A percentile compares a stretch with the other conserved stretches of the same genome.
These are phyloP conservation scores for Solanum tarijense DNA, from an alignment of 257 asterid genomes.

Conservation along the genomic window DNA sequence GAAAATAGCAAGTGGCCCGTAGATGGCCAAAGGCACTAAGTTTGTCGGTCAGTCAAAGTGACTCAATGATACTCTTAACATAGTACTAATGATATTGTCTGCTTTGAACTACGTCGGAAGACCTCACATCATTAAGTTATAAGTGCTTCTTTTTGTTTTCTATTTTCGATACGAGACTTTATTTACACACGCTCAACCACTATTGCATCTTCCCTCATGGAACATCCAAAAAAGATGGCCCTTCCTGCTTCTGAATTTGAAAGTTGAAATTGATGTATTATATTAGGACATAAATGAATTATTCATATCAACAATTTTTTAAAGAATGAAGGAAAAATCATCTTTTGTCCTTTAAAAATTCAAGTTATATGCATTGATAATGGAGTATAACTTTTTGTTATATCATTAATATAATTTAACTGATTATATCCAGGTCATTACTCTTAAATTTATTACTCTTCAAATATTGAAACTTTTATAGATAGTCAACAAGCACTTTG, in stretches of 20 bases:
- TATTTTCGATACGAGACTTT: background rate
- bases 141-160: background rate
- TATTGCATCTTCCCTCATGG: background rate
- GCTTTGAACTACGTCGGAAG: accelerated
- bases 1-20: background rate
- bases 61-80: background rate
- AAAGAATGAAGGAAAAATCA: background rate
- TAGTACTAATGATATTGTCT: background rate
- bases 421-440: background rate
- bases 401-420: background rate
- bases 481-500: background rate
- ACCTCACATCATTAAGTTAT: background rate
- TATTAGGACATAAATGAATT: background rate
- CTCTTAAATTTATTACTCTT: background rate
- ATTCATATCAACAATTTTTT: background rate
- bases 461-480: background rate
- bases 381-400: background rate
- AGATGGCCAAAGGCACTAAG: background rate
- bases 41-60: background rate
- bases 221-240: background rate
- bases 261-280: background rate
- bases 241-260: background rate
- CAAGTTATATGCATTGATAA: background rate
- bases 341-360: background rate
- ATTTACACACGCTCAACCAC: background rate